Percentiles rank a stretch among this genome's conserved stretches.
These are phyloP conservation scores for Inosperma sp. DNA, from an alignment of 768 basidiomycete genomes.

Conservation along the genomic window DNA sequence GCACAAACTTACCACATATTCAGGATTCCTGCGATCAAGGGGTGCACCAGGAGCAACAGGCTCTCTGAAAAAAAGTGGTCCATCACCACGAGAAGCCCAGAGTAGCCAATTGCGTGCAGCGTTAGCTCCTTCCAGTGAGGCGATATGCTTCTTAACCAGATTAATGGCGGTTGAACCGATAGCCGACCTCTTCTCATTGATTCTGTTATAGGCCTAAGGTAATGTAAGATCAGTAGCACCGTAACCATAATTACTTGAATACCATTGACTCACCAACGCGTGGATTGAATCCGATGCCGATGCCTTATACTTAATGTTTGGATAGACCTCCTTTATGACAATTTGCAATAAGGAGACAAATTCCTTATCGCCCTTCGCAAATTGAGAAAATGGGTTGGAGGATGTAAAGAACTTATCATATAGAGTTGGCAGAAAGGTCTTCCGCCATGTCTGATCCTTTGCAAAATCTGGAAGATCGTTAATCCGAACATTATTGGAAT, in stretches of 20 bases:
- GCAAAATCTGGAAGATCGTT: conserved; percentile 16
- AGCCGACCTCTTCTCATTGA: conserved; percentile 17
- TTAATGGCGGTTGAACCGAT: conserved; percentile 14
- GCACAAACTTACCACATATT: conserved; percentile 15
- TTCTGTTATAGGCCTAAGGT: conserved; percentile 16
- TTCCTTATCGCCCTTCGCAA: conserved; percentile 7
- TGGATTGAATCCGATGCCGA: conserved; percentile 8
- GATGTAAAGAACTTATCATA: conserved; percentile 19
- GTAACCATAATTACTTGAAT: background rate
- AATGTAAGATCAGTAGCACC: background rate
- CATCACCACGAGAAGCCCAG: conserved; percentile 14
- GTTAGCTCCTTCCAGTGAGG: conserved; percentile 1
- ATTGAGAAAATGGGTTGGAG: conserved; percentile 10
- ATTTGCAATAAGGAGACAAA: conserved; percentile 15
- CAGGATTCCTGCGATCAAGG: conserved; percentile 8
- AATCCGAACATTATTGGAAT: conserved; percentile 10
- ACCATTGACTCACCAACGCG: conserved; percentile 11
- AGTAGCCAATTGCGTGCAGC: conserved; percentile 11
- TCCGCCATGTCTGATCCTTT: conserved; percentile 3
- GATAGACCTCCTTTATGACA: conserved; percentile 12
- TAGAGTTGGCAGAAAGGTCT: conserved; percentile 14
- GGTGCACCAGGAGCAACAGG: conserved; percentile 6
- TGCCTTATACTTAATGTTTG: conserved; percentile 8
- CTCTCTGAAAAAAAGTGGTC: conserved; percentile 16
- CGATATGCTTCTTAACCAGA: conserved; percentile 6